A percentile compares a stretch with the other conserved stretches of the same genome.
phyloP scores from a whole-genome alignment of 73 alveolate species.

The Stentor roeselii region DNA sequence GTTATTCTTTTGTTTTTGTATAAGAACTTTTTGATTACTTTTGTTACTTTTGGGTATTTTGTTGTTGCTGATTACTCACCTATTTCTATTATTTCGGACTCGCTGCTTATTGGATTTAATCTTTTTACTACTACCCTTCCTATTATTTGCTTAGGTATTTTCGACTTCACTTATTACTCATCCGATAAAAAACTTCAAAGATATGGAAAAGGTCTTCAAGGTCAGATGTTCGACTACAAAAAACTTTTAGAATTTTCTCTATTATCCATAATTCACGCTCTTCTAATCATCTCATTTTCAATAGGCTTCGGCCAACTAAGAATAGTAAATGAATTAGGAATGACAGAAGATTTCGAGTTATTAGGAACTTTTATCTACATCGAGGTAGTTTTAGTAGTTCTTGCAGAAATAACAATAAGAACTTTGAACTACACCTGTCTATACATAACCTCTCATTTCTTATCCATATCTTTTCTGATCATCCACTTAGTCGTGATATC shows the following conservation, averaged over 20 bases:
- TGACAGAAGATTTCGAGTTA: slow-evolving; percentile 8
- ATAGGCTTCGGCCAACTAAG: not conserved
- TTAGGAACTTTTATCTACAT: not conserved
- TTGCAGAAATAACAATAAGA: not conserved
- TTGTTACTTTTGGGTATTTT: not conserved
- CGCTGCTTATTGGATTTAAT: not conserved
- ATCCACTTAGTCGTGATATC: not conserved
- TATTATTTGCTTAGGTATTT: not conserved
- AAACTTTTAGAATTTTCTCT: not conserved
- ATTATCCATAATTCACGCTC: not conserved
- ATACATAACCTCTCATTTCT: not conserved
- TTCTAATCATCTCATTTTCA: not conserved
- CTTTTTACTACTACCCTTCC: not conserved
- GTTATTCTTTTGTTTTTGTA: not conserved
- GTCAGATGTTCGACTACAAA: not conserved
- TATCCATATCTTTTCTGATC: not conserved
- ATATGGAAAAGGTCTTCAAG: not conserved
- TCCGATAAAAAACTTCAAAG: not conserved
- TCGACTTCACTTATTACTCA: not conserved
- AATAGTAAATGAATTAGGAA: not conserved
- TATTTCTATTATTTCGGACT: not conserved
- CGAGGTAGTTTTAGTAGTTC: not conserved
- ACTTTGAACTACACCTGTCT: not conserved
- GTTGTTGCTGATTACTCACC: not conserved
- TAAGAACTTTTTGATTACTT: not conserved